These are phyloP conservation scores for Blastobotrys mokoenaii DNA, from an alignment of 805 yeast species.

Conservation along the genomic window DNA sequence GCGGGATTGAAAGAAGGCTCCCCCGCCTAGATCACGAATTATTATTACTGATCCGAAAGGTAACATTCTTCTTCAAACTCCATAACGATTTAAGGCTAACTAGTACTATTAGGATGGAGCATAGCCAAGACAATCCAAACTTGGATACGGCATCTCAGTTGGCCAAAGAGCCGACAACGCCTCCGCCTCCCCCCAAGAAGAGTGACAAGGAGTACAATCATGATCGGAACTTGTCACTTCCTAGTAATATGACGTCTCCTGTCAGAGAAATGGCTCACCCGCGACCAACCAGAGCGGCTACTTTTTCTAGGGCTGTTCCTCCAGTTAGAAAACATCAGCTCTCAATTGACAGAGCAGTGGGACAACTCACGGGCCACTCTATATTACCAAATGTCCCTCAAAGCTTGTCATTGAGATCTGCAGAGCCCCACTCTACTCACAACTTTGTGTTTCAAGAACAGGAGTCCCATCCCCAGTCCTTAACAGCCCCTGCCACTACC, in stretches of 20 bases:
- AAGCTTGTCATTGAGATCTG: constrained; percentile 2
- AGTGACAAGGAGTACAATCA: constrained; percentile 4
- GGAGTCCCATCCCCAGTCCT: constrained; percentile 2
- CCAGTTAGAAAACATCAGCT: constrained; percentile 1
- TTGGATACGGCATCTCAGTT: too few species aligned
- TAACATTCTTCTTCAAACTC: too few species aligned
- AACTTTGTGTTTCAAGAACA: background rate
- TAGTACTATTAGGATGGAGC: too few species aligned
- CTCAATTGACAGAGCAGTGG: background rate
- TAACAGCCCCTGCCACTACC: background rate
- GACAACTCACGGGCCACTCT: constrained; percentile 1
- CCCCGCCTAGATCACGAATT: too few species aligned
- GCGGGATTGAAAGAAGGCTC: too few species aligned
- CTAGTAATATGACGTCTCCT: constrained; percentile 10
- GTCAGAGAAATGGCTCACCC: background rate
- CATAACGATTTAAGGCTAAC: too few species aligned
- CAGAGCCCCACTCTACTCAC: background rate
- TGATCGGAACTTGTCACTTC: constrained; percentile 22
- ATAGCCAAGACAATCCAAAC: too few species aligned
- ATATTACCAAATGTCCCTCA: constrained; percentile 1
- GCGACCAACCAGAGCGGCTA: constrained; percentile 19
- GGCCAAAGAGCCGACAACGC: too few species aligned
- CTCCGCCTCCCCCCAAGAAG: background rate
- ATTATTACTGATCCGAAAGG: too few species aligned
- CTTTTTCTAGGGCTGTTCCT: constrained; percentile 11